A percentile compares a stretch with the other conserved stretches of the same genome.
These are phyloP conservation scores for Neohortaea acidophila DNA, from an alignment of 495 filamentous ascomycete species.

Conservation along the genomic window DNA sequence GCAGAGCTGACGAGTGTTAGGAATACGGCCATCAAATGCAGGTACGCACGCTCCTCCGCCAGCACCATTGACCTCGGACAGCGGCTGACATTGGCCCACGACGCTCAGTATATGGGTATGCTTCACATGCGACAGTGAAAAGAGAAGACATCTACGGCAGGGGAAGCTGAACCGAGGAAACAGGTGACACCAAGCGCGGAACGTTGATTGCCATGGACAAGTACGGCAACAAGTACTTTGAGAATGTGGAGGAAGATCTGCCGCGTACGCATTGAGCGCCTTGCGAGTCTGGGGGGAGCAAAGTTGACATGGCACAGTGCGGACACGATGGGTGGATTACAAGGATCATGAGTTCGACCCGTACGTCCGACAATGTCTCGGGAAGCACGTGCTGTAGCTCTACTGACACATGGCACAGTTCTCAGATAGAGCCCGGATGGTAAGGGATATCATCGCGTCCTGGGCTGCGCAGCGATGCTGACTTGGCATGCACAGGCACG, in stretches of 20 bases:
- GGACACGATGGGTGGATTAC: slow-evolving; percentile 97
- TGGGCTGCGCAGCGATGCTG: not conserved
- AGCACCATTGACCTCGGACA: not conserved
- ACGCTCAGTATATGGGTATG: slow-evolving; percentile 22
- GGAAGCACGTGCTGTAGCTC: not conserved
- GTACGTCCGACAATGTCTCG: too few species aligned
- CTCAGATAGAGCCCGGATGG: slow-evolving; percentile 92
- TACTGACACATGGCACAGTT: slow-evolving; percentile 27
- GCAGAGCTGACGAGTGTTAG: slow-evolving; percentile 35
- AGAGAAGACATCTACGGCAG: not conserved
- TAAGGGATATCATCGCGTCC: slow-evolving; percentile 23
- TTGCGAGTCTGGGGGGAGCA: not conserved
- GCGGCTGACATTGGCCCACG: slow-evolving; percentile 16
- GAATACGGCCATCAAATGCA: slow-evolving; percentile 85
- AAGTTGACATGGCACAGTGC: slow-evolving; percentile 40
- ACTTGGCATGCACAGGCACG: slow-evolving; percentile 46
- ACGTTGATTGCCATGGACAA: slow-evolving; percentile 70
- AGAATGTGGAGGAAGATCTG: slow-evolving; percentile 82
- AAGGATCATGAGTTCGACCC: slow-evolving; percentile 74
- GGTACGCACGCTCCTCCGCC: slow-evolving; percentile 36
- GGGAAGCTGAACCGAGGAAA: slow-evolving; percentile 24
- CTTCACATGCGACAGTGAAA: not conserved
- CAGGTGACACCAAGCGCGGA: slow-evolving; percentile 92
- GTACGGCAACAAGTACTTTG: slow-evolving; percentile 94
- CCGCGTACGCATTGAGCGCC: slow-evolving; percentile 43